Base-by-base conservation (phyloP, 2,329 filamentous ascomycete species). In the Colletotrichum australisinense region DNA sequence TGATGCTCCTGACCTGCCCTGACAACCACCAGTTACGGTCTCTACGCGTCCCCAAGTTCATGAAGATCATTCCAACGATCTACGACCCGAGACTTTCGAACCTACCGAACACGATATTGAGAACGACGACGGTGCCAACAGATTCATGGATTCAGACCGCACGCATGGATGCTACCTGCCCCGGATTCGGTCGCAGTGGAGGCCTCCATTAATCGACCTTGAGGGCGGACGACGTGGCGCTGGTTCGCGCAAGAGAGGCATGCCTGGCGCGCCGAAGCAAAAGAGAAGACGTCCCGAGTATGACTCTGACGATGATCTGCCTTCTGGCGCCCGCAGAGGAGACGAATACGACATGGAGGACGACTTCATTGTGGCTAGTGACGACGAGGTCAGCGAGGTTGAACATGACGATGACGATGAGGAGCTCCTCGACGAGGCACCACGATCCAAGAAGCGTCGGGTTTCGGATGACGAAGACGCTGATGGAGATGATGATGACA, bases 321-420 rank as follows among this genome's bases (percentile, higher is more conserved):
- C 90, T 19, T 88, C 89, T 49, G 89, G 90, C 38, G 86, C 85
- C 58, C 88, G 88, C 38, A 89, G 90, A 65, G 88, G 92, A 73
- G 93, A 94, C 76, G 91, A 93, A 77, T 96, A 96, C 79, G 93
- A 95, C 75, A 88, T 93, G 79, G 93, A 93, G 42, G 94, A 96
- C 78, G 94, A 93, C 70, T 96, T 96, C 80, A 89, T 96, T 69
- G 94, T 93, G 4, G 87, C 87, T 4, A 95, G 92, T 77, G 93
- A 95, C 76, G 94, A 95, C 55, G 90, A 89, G 53, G 84, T 86
- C 72, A 90, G 88, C 38, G 90, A 86, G 3, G 90, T 89, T 42
- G 90, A 91, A 6, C 89, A 87, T 64, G 88, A 88, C 49, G 42
- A 49, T 49, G 89, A 88, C 28, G 92, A 94, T 5, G 90, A 91